Evolutionary conservation across 2,329 filamentous ascomycete species (phyloP).

Genomic region (Scytalidium sp.): DNA sequence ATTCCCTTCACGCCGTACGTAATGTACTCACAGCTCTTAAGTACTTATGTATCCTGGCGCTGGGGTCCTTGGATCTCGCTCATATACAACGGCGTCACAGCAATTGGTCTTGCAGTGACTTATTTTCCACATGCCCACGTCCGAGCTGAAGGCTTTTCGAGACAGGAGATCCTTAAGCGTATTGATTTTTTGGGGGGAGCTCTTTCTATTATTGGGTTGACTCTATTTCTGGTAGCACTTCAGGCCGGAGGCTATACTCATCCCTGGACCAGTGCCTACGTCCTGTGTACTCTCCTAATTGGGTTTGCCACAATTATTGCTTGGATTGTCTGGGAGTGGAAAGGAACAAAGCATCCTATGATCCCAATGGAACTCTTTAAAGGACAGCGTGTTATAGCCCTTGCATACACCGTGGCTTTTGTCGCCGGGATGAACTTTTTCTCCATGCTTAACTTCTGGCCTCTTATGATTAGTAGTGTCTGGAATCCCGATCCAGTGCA

Average conservation of each 20-base stretch:
- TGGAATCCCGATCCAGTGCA: background rate
- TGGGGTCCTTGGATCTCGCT: no score
- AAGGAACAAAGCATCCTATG: background rate
- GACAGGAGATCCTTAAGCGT: no score
- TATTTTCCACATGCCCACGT: no score
- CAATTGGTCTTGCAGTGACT: no score
- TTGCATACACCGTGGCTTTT: background rate
- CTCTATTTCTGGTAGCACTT: background rate
- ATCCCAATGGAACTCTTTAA: background rate
- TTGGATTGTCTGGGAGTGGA: slow-evolving; percentile 20
- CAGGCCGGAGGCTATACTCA: slow-evolving; percentile 27
- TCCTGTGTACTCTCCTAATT: slow-evolving; percentile 7
- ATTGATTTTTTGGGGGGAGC: no score
- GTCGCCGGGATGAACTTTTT: background rate
- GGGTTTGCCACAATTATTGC: slow-evolving; percentile 14
- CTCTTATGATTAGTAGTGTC: background rate
- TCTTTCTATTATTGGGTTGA: no score
- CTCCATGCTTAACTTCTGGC: background rate
- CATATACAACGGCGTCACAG: no score
- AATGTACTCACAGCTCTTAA: no score
- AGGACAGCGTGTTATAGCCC: background rate
- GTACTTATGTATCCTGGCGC: no score
- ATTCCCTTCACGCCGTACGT: no score
- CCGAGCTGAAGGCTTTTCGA: no score
- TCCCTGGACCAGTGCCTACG: slow-evolving; percentile 37